phyloP scores from a whole-genome alignment of 768 basidiomycete species.

The Boletus vinaceobasis region DNA sequence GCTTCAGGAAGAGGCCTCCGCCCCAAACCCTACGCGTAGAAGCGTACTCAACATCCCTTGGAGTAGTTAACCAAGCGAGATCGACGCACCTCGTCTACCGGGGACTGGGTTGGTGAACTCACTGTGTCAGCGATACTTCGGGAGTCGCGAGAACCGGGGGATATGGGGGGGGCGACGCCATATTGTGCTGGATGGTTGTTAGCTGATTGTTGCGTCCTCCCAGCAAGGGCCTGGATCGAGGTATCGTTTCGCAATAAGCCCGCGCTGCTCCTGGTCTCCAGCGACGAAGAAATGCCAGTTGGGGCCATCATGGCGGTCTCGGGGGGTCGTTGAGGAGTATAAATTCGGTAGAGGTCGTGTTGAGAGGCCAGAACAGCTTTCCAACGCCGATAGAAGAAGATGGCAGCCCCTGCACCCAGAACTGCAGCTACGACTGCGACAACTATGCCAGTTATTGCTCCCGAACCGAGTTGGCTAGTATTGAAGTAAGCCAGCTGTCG shows the following conservation, averaged over 20 bases:
- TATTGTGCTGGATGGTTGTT: not conserved
- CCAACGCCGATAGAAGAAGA: conserved; percentile 31
- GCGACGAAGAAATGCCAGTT: conserved; percentile 20
- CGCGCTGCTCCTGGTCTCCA: conserved; percentile 15
- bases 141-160: conserved; percentile 11
- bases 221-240: not conserved
- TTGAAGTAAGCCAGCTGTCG: not conserved
- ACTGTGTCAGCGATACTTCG: conserved; percentile 4
- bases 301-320: not conserved
- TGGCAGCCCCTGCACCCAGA: conserved; percentile 8
- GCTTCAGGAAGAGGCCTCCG: conserved; percentile 22
- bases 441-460: conserved; percentile 23
- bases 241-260: conserved; percentile 10
- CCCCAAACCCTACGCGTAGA: conserved; percentile 4
- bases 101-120: not conserved
- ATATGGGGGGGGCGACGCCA: not conserved
- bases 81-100: conserved; percentile 19
- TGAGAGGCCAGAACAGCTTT: conserved; percentile 19
- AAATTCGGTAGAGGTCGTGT: conserved; percentile 9
- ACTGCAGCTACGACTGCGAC: conserved; percentile 14
- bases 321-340: conserved; percentile 7
- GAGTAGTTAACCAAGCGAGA: not conserved
- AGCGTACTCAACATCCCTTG: not conserved
- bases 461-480: conserved; percentile 16
- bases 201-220: conserved; percentile 6